phyloP scores from a whole-genome alignment of 192 early-diverging fungal genomes.

The Lobulomyces angularis region DNA sequence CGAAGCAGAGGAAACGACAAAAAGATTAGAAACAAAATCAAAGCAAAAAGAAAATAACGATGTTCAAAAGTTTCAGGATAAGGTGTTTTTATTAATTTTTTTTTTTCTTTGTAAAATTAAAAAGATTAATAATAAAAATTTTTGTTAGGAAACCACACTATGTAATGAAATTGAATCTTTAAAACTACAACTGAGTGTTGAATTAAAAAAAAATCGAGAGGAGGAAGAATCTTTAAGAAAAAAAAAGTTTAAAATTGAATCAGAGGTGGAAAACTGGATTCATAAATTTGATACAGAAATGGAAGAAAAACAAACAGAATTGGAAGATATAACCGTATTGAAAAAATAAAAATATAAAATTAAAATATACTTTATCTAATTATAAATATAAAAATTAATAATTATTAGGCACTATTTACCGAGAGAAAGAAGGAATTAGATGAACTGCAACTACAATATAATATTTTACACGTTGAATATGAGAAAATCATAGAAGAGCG shows the following conservation, averaged over 20 bases:
- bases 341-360: no score
- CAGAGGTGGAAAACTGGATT: constrained; percentile 54
- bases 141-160: constrained; percentile 20
- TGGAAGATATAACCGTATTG: constrained; percentile 44
- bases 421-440: constrained; percentile 47
- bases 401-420: constrained; percentile 27
- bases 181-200: constrained; percentile 13
- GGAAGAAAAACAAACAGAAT: constrained; percentile 44
- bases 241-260: constrained; percentile 45
- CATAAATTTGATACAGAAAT: constrained; percentile 55
- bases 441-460: constrained; percentile 29
- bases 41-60: constrained; percentile 46
- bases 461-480: constrained; percentile 33
- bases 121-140: neutral
- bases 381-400: neutral
- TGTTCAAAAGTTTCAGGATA: constrained; percentile 26
- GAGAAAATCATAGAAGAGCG: constrained; percentile 34
- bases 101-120: neutral
- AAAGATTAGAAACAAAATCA: constrained; percentile 32
- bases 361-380: neutral
- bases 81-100: constrained; percentile 10
- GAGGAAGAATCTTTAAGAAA: constrained; percentile 42
- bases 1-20: constrained; percentile 47
- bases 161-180: constrained; percentile 19
- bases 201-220: constrained; percentile 24